A percentile compares a stretch with the other conserved stretches of the same genome.
Evolutionary conservation across 2,329 filamentous ascomycete species (phyloP).

Genomic region (Scolecobasidium constrictum): DNA sequence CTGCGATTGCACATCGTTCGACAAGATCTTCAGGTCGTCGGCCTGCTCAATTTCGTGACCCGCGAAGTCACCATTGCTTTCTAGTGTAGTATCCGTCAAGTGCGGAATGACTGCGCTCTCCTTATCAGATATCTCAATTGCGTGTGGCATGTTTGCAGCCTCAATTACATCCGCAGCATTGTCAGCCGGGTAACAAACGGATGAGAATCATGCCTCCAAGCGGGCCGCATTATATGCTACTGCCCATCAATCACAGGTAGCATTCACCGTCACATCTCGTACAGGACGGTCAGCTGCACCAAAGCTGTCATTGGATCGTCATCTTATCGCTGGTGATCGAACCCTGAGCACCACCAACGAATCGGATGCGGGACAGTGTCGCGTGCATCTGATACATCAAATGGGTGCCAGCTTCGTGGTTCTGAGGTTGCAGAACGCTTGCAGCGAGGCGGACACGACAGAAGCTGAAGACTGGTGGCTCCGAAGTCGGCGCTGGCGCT

Average conservation of each 20-base stretch:
- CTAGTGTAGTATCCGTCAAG: neutral
- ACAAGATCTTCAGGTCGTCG: neutral
- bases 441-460: neutral
- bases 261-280: neutral
- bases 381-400: neutral
- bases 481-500: too few species aligned
- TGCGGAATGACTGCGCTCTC: neutral
- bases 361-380: neutral
- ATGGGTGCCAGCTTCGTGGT: neutral
- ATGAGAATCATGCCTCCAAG: neutral
- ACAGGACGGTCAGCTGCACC: neutral
- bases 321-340: neutral
- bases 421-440: neutral
- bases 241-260: neutral
- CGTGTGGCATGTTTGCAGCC: neutral
- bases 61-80: too few species aligned
- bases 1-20: conserved; percentile 14
- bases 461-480: neutral
- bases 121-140: neutral
- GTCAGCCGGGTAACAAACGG: neutral
- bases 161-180: neutral
- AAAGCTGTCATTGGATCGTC: neutral
- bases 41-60: neutral
- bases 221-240: neutral
- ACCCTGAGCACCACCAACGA: neutral